Evolutionary conservation across 768 basidiomycete genomes (phyloP), one percentile per base, ranked within the genome.

Genomic region (Solioccasus polychromus): DNA sequence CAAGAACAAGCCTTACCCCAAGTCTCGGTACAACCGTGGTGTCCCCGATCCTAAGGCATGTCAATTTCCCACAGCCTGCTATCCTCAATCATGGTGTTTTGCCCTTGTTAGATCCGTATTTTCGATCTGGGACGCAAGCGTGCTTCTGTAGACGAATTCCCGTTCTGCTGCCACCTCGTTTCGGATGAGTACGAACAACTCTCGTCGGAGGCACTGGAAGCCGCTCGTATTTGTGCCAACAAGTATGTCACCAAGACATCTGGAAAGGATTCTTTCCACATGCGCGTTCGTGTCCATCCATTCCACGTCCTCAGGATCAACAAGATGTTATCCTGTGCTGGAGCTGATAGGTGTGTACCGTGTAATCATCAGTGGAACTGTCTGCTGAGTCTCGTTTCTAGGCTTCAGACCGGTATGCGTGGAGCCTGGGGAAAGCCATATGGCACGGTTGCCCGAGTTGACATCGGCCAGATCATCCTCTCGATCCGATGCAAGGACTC

Each of bases 261-360:
- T 24, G 95, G 96, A 63, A 98, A 98, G 76, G 95, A 99, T 61
- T 90, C 94, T 5, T 98, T 99, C 93, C 95, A 99, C 69, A 68
- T 98, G 69, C 83, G 95, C 57, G 92, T 99, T 59, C 88, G 93
- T 50, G 91, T 90, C 47, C 95, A 99, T 75, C 96, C 95, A 34
- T 96, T 87, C 91, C 96, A 99, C 68, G 92, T 98, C 61, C 71
- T 99, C 73, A 88, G 96, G 53, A 96, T 96, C 84, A 96, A 98
- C 88, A 98, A 99, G 85, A 98, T 96, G 91, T 88, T 98, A 79
- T 89, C 86, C 48, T 98, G 96, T 68, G 96, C 96, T 59, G 95
- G 96, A 59, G 94, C 96, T 61, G 96, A 99, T 92, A 78, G 91
- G 90, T 87, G 18, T 3, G 46, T 15, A 50, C 7, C 6, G n/a